These are phyloP conservation scores for Talaromyces sp. DNA, from an alignment of 2,329 filamentous ascomycete species.

Conservation along the genomic window DNA sequence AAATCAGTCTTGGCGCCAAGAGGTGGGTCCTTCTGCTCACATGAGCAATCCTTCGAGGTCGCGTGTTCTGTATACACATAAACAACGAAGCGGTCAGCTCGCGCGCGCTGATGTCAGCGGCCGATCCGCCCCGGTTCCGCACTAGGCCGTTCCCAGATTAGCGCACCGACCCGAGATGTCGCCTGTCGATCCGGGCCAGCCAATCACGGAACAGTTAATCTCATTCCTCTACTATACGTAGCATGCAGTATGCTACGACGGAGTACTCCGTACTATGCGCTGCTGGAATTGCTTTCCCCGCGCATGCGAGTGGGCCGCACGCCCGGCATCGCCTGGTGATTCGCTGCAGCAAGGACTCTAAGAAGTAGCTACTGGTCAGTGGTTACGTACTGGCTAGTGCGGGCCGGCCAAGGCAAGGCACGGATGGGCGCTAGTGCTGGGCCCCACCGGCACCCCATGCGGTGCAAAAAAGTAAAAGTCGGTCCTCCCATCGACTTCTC, in stretches of 20 bases:
- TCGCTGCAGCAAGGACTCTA: background rate
- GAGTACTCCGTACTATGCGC: too few relatives aligned
- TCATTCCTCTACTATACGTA: background rate
- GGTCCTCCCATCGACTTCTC: constrained; percentile 5
- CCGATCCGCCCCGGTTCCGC: background rate
- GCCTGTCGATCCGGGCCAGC: background rate
- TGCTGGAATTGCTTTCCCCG: background rate
- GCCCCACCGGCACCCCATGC: constrained; percentile 1
- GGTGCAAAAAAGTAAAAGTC: constrained; percentile 5
- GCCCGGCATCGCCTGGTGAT: too few relatives aligned
- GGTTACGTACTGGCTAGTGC: background rate
- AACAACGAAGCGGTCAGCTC: background rate
- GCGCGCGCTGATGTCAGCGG: background rate
- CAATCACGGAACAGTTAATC: background rate
- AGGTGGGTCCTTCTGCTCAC: too few relatives aligned
- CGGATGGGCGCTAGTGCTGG: background rate
- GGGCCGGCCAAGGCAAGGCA: background rate
- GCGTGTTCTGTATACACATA: too few relatives aligned
- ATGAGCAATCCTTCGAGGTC: too few relatives aligned
- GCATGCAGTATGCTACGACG: too few relatives aligned
- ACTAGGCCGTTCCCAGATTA: background rate
- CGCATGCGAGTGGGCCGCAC: background rate
- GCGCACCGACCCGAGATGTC: background rate
- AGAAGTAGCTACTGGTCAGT: background rate
- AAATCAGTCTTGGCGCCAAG: too few relatives aligned